Conservation (phyloP, 2,329 filamentous ascomycete genomes). For the Aspergillus caelatus region DNA sequence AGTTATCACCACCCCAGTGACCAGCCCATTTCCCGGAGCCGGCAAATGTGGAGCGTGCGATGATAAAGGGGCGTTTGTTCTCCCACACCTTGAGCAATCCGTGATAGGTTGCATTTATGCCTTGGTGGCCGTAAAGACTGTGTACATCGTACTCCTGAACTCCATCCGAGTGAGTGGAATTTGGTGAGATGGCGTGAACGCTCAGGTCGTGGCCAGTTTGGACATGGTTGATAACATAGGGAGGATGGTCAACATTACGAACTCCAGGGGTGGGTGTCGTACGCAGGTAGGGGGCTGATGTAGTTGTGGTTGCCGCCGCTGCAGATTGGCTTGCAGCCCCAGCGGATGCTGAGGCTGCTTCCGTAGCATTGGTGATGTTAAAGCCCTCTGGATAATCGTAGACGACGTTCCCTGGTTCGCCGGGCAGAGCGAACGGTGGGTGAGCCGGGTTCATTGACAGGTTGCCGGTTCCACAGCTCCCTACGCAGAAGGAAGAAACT, state of each 20-base stretch:
- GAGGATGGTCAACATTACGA: conserved; percentile 71
- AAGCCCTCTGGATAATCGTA: conserved; percentile 70
- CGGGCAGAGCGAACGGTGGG: conserved; percentile 66
- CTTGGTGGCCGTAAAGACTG: conserved; percentile 75
- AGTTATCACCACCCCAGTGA: conserved; percentile 82
- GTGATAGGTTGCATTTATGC: conserved; percentile 75
- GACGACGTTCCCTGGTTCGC: conserved; percentile 63
- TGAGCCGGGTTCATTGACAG: conserved; percentile 69
- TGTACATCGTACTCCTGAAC: conserved; percentile 79
- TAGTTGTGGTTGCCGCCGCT: conserved; percentile 31
- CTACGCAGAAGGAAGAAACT: conserved; percentile 67
- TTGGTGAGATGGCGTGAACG: conserved; percentile 72
- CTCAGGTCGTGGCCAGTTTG: conserved; percentile 66
- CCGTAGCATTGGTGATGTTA: conserved; percentile 68
- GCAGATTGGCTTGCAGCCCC: conserved; percentile 56
- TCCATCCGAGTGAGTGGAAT: conserved; percentile 75
- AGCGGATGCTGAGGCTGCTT: conserved; percentile 63
- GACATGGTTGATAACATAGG: conserved; percentile 75
- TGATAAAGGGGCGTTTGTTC: conserved; percentile 77
- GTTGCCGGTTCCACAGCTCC: conserved; percentile 69
- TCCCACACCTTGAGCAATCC: conserved; percentile 67
- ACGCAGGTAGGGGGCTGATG: conserved; percentile 55
- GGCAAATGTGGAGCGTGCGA: conserved; percentile 79
- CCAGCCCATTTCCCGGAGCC: conserved; percentile 75
- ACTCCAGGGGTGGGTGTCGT: conserved; percentile 64